phyloP scores from a whole-genome alignment of 1,284 basidiomycete species.

The Lentinula novae-zelandiae region DNA sequence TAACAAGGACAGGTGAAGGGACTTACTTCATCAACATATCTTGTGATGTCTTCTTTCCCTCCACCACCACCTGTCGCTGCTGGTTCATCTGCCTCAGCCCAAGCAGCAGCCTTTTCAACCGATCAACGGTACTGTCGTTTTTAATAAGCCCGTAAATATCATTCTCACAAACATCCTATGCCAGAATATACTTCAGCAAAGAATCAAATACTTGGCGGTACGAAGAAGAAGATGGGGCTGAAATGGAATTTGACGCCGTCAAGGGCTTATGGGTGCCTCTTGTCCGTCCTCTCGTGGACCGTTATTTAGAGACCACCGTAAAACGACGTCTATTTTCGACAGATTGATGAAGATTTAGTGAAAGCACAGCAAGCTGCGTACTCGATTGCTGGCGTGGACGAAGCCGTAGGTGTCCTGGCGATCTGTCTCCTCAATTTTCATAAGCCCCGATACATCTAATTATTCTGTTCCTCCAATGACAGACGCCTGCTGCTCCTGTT shows the following conservation, averaged over 20 bases:
- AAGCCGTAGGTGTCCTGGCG: slow-evolving; percentile 59
- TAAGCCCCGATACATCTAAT: slow-evolving; percentile 1
- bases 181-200: slow-evolving; percentile 73
- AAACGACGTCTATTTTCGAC: slow-evolving; percentile 22
- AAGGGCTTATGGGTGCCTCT: slow-evolving; percentile 81
- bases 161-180: not conserved
- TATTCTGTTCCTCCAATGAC: slow-evolving; percentile 10
- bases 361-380: slow-evolving; percentile 91
- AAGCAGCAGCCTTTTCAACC: slow-evolving; percentile 9
- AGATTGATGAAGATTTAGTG: slow-evolving; percentile 80
- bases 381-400: slow-evolving; percentile 85
- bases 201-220: slow-evolving; percentile 79
- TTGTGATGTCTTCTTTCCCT: slow-evolving; percentile 3
- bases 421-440: not conserved
- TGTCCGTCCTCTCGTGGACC: slow-evolving; percentile 44
- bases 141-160: not conserved
- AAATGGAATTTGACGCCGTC: slow-evolving; percentile 81
- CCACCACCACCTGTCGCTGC: slow-evolving; percentile 6
- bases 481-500: slow-evolving; percentile 84
- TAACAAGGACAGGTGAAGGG: no score
- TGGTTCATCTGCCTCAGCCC: slow-evolving; percentile 5
- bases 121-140: slow-evolving; percentile 7
- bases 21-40: no score
- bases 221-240: slow-evolving; percentile 85
- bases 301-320: not conserved